These are phyloP conservation scores for Cetraspora pellucida DNA, from an alignment of 192 early-diverging fungal species.

Conservation along the genomic window DNA sequence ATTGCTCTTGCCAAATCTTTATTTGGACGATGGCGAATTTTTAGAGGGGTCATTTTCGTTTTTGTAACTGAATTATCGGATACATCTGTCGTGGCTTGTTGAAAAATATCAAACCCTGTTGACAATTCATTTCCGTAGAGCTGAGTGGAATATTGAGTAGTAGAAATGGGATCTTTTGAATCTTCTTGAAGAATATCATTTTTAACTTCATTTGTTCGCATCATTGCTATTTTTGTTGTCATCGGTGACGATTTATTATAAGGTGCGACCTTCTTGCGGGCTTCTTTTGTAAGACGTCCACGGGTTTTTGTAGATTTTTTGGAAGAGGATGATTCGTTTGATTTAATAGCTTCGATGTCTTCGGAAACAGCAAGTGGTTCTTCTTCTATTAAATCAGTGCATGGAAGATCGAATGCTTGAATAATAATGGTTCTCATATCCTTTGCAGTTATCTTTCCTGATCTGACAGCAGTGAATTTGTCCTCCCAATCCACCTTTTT, in stretches of 20 bases:
- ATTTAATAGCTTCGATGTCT: neutral
- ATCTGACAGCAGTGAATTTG: neutral
- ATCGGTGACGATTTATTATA: neutral
- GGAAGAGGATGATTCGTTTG: neutral
- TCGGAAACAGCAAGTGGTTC: neutral
- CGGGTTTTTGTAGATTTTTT: neutral
- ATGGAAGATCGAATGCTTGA: neutral
- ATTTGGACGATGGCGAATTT: neutral
- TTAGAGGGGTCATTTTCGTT: neutral
- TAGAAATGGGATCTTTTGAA: neutral
- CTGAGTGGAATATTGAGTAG: too few relatives aligned
- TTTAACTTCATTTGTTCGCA: neutral
- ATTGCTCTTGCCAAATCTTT: neutral
- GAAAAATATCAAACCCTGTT: too few relatives aligned
- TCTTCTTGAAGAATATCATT: neutral
- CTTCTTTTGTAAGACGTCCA: neutral
- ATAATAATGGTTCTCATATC: neutral
- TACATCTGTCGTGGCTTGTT: too few relatives aligned
- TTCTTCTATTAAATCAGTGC: neutral
- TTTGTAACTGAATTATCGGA: neutral
- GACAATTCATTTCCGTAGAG: too few relatives aligned
- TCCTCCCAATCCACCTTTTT: conserved; percentile 19
- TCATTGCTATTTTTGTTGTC: neutral
- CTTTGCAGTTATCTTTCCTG: neutral
- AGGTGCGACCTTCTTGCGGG: conserved; percentile 12